A percentile compares a stretch with the other conserved stretches of the same genome.
phyloP scores from a whole-genome alignment of 1,284 basidiomycete genomes.

The Sporisorium reilianum region DNA sequence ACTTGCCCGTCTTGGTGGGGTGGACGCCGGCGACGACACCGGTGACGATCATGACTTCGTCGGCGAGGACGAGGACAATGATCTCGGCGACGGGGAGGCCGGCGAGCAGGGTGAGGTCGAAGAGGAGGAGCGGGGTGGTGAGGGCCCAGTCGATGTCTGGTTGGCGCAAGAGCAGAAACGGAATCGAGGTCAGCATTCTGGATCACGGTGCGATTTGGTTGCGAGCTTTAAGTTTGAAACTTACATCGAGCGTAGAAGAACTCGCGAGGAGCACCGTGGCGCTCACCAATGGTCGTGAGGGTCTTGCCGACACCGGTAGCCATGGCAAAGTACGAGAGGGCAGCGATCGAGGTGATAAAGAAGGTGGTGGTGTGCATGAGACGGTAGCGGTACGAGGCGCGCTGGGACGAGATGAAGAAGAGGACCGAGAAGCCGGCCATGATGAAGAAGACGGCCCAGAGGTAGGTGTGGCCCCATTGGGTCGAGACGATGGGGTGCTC shows the following conservation, averaged over 20 bases:
- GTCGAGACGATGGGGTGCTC: constrained; percentile 50
- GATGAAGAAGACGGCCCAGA: constrained; percentile 59
- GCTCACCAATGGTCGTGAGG: constrained; percentile 26
- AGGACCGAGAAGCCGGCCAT: constrained; percentile 53
- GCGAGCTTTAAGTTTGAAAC: too few species aligned
- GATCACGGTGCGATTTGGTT: too few species aligned
- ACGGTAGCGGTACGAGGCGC: constrained; percentile 60
- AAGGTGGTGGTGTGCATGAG: constrained; percentile 57
- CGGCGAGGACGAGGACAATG: constrained; percentile 53
- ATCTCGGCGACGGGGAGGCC: constrained; percentile 61
- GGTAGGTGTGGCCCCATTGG: constrained; percentile 54
- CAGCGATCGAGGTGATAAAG: constrained; percentile 57
- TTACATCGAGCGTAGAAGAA: constrained; percentile 60
- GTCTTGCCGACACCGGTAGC: constrained; percentile 57
- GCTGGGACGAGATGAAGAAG: constrained; percentile 56
- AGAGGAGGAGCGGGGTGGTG: constrained; percentile 57
- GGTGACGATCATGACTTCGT: constrained; percentile 59
- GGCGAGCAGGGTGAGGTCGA: constrained; percentile 59
- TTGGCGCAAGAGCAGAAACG: neutral
- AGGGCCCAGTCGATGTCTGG: constrained; percentile 61
- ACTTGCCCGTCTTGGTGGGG: constrained; percentile 55
- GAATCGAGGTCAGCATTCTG: constrained; percentile 1
- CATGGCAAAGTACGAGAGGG: constrained; percentile 61
- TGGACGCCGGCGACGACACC: constrained; percentile 59
- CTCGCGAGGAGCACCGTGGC: constrained; percentile 39